Evolutionary conservation across 202 grass and related monocot genomes (phyloP), one percentile per base, ranked within the genome.

Genomic region (Panicum hallii): DNA sequence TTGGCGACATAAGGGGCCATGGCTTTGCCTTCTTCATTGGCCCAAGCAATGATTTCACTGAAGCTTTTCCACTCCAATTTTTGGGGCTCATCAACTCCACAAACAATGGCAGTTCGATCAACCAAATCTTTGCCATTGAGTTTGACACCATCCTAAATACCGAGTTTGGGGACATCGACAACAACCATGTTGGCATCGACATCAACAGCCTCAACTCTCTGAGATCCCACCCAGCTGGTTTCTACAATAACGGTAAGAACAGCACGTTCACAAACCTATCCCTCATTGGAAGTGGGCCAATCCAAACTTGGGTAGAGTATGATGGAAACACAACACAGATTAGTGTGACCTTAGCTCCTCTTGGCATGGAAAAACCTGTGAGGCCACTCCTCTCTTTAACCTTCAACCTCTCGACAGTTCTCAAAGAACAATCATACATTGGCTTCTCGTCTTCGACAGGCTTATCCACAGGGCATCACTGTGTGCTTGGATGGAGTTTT

Each of bases 41-140:
- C 11, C 67, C 56, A 10, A 58, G 43, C 5, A 66, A 34, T 6
- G 38, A 74, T 42, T 57, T 80, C 17, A 28, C 56, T 1, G 1
- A 7, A 3, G 55, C 77, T 7, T 23, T 74, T 6, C 43, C 76
- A 19, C 22, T 69, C 41, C 76, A 87, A 28, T 73, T 53, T 38
- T 19, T 81, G 55, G 84, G 84, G 11, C 76, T 87, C 46, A 16
- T 81, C 56, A 87, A 80, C 49, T 43, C 6, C 10, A 12, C 28
- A 23, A 63, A 74, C 45, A 56, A 55, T 4, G 84, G 84, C 0
- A 74, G 53, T 28, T 11, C 2, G 5, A 34, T 11, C 0, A 74
- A 81, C 61, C 84, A 79, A 3, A 38, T 85, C 10, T n/a, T 85
- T 22, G 83, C 83, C 1, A 14, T 85, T 53, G 83, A 85, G 53